These are phyloP conservation scores for Cryptococcus hybrid DNA, from an alignment of 1,284 basidiomycete species.

Conservation along the genomic window DNA sequence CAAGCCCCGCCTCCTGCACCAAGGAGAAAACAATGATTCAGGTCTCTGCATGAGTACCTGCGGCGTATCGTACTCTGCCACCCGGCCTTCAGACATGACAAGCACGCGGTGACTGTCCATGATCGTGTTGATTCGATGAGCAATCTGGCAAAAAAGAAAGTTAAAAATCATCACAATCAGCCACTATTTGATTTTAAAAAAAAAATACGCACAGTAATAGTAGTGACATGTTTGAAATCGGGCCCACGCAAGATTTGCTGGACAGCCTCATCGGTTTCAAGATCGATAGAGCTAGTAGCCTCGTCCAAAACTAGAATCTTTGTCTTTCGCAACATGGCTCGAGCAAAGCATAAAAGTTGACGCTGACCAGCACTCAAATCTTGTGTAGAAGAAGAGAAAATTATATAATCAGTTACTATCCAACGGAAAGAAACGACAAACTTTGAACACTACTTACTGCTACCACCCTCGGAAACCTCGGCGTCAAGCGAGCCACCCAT, in stretches of 20 bases:
- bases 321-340: slow-evolving; percentile 72
- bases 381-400: not conserved
- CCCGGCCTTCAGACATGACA: slow-evolving; percentile 74
- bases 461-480: slow-evolving; percentile 73
- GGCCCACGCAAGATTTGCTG: slow-evolving; percentile 47
- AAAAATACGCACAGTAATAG: slow-evolving; percentile 63
- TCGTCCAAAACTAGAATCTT: slow-evolving; percentile 90
- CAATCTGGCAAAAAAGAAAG: slow-evolving; percentile 49
- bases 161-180: not conserved
- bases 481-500: slow-evolving; percentile 74
- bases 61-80: slow-evolving; percentile 72
- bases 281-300: slow-evolving; percentile 62
- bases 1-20: slow-evolving; percentile 29
- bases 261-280: slow-evolving; percentile 78
- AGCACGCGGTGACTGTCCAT: slow-evolving; percentile 80
- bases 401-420: not conserved
- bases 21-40: slow-evolving; percentile 24
- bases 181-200: not conserved
- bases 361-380: slow-evolving; percentile 82
- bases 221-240: slow-evolving; percentile 62
- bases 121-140: slow-evolving; percentile 85
- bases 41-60: slow-evolving; percentile 57
- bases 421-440: not conserved
- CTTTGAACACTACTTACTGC: slow-evolving; percentile 32
- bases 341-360: slow-evolving; percentile 77